phyloP scores from a whole-genome alignment of 2,329 filamentous ascomycete species.

The Aotearoamyces nothofagi region DNA sequence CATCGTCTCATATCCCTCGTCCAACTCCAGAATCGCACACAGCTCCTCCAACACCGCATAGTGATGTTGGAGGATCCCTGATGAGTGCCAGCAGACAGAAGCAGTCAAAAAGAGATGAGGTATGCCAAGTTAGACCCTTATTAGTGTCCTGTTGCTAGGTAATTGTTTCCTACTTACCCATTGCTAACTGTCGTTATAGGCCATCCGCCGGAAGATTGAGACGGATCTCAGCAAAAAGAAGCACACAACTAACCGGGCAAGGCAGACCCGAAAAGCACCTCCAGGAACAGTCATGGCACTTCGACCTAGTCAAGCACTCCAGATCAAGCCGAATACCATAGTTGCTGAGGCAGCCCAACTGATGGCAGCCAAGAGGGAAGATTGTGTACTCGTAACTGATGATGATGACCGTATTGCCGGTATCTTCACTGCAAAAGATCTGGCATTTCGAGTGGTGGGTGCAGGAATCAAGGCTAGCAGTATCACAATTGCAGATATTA shows the following conservation, averaged over 20 bases:
- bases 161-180: slow-evolving; percentile 6
- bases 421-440: slow-evolving; percentile 97
- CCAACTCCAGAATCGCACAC: slow-evolving; percentile 47
- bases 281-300: slow-evolving; percentile 91
- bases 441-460: slow-evolving; percentile 93
- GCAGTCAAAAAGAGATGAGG: slow-evolving; percentile 96
- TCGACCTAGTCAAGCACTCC: slow-evolving; percentile 86
- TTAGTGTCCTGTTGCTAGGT: slow-evolving; percentile 6
- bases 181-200: slow-evolving; percentile 34
- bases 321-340: slow-evolving; percentile 90
- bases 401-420: slow-evolving; percentile 95
- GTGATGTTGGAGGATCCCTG: slow-evolving; percentile 40
- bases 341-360: slow-evolving; percentile 94
- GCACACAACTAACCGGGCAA: slow-evolving; percentile 59
- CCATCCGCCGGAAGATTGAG: slow-evolving; percentile 93
- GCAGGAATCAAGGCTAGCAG: slow-evolving; percentile 76
- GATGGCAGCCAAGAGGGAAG: slow-evolving; percentile 97
- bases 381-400: slow-evolving; percentile 94
- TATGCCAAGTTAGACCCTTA: slow-evolving; percentile 29
- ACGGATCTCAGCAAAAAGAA: slow-evolving; percentile 97
- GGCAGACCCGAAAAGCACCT: slow-evolving; percentile 82
- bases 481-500: slow-evolving; percentile 93
- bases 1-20: slow-evolving; percentile 53
- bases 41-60: slow-evolving; percentile 29
- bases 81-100: slow-evolving; percentile 92